Base-by-base conservation (phyloP, 768 basidiomycete species). In the Kwoniella botswanensis region DNA sequence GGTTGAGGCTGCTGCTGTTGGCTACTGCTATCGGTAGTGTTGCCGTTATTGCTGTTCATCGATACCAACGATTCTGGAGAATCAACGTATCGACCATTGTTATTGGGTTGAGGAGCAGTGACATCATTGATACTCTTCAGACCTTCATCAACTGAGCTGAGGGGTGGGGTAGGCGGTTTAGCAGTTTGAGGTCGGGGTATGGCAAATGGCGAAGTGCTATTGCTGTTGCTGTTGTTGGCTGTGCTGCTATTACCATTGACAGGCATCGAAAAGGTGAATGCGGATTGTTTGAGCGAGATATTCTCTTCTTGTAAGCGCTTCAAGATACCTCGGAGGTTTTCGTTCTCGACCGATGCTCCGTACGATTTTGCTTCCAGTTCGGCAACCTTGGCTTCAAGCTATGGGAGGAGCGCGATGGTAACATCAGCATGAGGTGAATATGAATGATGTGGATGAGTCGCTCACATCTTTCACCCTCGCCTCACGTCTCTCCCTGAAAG, bases 401-500 rank as follows among this genome's bases (percentile, higher is more conserved):
- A 67, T 26, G 7, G 29, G 10, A 26, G 1, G 22, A 43, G 29
- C 18, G 18, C 11, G 24, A 50, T 50, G 18, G 13, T 11, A 6
- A 54, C 24, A 63, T 72, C 70, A 74, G 68, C 52, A 63, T 17
- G 12, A 46, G 18, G 12, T 41, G 54, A n/a, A 67, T n/a, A 1
- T 1, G 24, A 29, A 41, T 13, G 18, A 11, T 21, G 12, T 50
- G n/a, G 22, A 46, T 3, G 15, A 26, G 12, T 10, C 53, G 13
- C 93, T 86, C 79, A 97, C 94, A 82, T 97, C 94, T 82, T 93
- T 94, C 74, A 98, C 93, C 83, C 97, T 94, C 78, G 93, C 93
- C 85, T 99, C 96, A 85, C 98, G 95, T 71, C 96, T 88, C 84
- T 98, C 97, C 66, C 96, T 87, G 86, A 99, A 99, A 1, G 96